These are phyloP conservation scores for Plasmodium inui DNA, from an alignment of 169 alveolate genomes.

Conservation along the genomic window DNA sequence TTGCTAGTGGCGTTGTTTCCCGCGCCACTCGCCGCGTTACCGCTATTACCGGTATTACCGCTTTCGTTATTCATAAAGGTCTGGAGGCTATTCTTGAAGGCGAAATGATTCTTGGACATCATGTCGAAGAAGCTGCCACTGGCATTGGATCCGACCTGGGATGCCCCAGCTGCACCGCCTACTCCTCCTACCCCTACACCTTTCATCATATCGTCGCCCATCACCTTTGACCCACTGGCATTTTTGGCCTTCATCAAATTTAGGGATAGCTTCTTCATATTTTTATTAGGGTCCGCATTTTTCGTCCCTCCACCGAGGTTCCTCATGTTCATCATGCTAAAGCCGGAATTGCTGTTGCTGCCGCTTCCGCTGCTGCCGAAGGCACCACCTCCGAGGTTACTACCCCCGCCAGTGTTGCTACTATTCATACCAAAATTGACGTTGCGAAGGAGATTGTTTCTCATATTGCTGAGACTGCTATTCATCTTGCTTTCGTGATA, in stretches of 20 bases:
- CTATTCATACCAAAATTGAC: constrained; percentile 29
- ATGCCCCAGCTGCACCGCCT: neutral
- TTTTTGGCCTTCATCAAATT: constrained; percentile 37
- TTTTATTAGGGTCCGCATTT: constrained; percentile 52
- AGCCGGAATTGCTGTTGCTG: neutral
- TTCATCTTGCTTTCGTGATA: constrained; percentile 70
- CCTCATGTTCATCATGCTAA: constrained; percentile 3
- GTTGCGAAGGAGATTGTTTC: constrained; percentile 45
- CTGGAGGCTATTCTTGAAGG: constrained; percentile 11
- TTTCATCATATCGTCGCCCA: constrained; percentile 13
- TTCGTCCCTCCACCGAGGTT: constrained; percentile 11
- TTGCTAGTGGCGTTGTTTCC: neutral
- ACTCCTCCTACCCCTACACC: neutral
- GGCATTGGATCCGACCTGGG: neutral
- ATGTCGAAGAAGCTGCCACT: constrained; percentile 28
- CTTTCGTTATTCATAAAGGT: constrained; percentile 10
- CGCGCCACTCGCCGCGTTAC: neutral
- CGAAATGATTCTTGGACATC: constrained; percentile 24
- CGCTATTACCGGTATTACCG: neutral
- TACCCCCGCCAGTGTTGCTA: neutral
- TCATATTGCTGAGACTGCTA: constrained; percentile 34
- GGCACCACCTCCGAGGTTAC: neutral
- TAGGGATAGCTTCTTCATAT: constrained; percentile 39
- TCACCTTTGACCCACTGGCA: constrained; percentile 2
- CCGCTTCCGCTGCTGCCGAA: neutral